phyloP scores from a whole-genome alignment of 495 filamentous ascomycete species.

The Entonaema liquescens region DNA sequence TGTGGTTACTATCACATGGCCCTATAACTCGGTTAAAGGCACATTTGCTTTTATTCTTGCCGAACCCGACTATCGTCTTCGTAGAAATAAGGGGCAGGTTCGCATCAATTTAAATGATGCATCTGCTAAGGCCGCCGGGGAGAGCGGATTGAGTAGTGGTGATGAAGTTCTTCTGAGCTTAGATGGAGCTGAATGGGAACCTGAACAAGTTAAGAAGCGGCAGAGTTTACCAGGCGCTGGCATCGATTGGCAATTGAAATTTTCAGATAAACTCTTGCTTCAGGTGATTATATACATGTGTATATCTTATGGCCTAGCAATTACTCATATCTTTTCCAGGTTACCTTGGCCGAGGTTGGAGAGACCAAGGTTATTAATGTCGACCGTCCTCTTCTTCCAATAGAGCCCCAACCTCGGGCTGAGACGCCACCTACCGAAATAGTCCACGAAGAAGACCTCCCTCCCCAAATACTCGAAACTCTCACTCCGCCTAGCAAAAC shows the following conservation, averaged over 20 bases:
- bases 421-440: slow-evolving; percentile 19
- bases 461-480: slow-evolving; percentile 29
- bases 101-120: slow-evolving; percentile 77
- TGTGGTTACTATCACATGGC: slow-evolving; percentile 88
- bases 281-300: slow-evolving; percentile 57
- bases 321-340: slow-evolving; percentile 37
- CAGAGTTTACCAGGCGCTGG: slow-evolving; percentile 68
- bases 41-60: slow-evolving; percentile 79
- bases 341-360: slow-evolving; percentile 47
- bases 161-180: slow-evolving; percentile 77
- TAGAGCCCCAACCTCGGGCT: slow-evolving; percentile 19
- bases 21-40: slow-evolving; percentile 78
- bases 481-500: slow-evolving; percentile 29
- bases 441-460: slow-evolving; percentile 5
- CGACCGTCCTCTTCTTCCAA: slow-evolving; percentile 50
- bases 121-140: slow-evolving; percentile 73
- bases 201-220: slow-evolving; percentile 59
- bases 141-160: slow-evolving; percentile 73
- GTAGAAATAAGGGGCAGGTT: slow-evolving; percentile 81
- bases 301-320: background rate
- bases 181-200: slow-evolving; percentile 67
- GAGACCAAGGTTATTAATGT: slow-evolving; percentile 55
- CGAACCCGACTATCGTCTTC: slow-evolving; percentile 87
- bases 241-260: slow-evolving; percentile 78
- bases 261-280: slow-evolving; percentile 64